Evolutionary conservation across 1,284 basidiomycete species (phyloP).

Genomic region (Puccinia horiana): DNA sequence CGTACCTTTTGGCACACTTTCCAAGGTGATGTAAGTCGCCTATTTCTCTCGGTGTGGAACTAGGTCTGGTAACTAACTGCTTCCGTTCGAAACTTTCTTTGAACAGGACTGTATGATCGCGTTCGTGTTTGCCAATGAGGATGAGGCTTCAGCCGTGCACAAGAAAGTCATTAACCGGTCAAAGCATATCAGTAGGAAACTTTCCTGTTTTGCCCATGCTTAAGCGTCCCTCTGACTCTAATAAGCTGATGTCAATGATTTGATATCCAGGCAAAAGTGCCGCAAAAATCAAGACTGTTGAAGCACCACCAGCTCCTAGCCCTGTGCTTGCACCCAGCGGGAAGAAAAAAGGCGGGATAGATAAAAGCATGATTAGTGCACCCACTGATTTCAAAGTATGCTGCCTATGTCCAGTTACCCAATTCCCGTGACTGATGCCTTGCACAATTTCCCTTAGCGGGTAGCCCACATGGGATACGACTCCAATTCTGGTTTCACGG

Average conservation of each 20-base stretch:
- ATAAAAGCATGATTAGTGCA: constrained; percentile 44
- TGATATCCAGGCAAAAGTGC: constrained; percentile 25
- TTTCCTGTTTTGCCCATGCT: not conserved
- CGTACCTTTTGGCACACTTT: constrained; percentile 92
- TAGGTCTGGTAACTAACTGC: not conserved
- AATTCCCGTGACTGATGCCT: not conserved
- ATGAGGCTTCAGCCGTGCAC: constrained; percentile 81
- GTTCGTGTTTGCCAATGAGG: constrained; percentile 83
- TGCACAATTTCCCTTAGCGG: constrained; percentile 63
- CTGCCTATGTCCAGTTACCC: not conserved
- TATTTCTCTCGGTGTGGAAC: constrained; percentile 15
- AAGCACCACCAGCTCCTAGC: constrained; percentile 13
- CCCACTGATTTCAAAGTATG: constrained; percentile 41
- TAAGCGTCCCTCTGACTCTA: not conserved
- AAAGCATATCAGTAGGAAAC: constrained; percentile 65
- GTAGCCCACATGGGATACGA: constrained; percentile 96
- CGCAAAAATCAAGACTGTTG: constrained; percentile 7
- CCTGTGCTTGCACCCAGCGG: constrained; percentile 18
- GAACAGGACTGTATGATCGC: constrained; percentile 80
- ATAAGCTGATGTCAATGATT: not conserved
- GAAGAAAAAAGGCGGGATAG: constrained; percentile 34
- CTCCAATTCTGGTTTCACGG: constrained; percentile 78
- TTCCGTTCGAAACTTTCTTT: not conserved
- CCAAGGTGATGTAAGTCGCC: constrained; percentile 76
- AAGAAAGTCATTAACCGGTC: constrained; percentile 76